Conservation (phyloP, 805 yeast genomes). For the Schizosaccharomyces osmophilus region DNA sequence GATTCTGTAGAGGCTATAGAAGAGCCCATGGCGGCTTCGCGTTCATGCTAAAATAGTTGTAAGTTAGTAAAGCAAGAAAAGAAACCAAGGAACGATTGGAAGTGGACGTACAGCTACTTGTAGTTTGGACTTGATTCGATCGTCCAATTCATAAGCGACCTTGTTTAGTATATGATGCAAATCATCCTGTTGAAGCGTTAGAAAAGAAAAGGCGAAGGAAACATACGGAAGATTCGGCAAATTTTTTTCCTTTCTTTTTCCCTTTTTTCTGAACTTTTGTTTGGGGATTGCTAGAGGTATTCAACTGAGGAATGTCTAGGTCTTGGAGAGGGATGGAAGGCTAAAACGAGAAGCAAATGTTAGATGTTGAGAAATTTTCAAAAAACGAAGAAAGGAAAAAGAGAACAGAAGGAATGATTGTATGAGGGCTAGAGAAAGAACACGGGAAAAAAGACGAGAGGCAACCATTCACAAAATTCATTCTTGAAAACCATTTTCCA, state of each 20-base stretch:
- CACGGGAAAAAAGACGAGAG: no score
- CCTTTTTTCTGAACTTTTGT: not conserved
- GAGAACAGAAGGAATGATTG: not conserved
- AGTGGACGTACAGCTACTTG: not conserved
- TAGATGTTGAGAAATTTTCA: not conserved
- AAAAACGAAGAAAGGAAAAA: not conserved
- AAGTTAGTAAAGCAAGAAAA: not conserved
- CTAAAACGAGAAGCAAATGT: not conserved
- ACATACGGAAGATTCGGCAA: not conserved
- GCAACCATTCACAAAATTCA: no score
- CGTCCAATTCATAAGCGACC: not conserved
- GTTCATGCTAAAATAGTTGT: not conserved
- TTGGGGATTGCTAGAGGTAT: not conserved
- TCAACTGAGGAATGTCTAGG: not conserved
- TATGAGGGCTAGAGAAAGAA: no score
- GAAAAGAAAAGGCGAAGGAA: not conserved
- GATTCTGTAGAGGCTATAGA: not conserved
- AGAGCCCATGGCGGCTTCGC: not conserved
- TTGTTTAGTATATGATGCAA: not conserved
- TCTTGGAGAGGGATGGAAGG: not conserved
- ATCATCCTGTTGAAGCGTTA: not conserved
- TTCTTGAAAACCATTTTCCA: no score
- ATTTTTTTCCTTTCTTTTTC: not conserved
- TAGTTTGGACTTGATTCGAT: not conserved
- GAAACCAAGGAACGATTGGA: not conserved